Evolutionary conservation across 2,329 filamentous ascomycete genomes (phyloP).

Genomic region (Fusarium poae): DNA sequence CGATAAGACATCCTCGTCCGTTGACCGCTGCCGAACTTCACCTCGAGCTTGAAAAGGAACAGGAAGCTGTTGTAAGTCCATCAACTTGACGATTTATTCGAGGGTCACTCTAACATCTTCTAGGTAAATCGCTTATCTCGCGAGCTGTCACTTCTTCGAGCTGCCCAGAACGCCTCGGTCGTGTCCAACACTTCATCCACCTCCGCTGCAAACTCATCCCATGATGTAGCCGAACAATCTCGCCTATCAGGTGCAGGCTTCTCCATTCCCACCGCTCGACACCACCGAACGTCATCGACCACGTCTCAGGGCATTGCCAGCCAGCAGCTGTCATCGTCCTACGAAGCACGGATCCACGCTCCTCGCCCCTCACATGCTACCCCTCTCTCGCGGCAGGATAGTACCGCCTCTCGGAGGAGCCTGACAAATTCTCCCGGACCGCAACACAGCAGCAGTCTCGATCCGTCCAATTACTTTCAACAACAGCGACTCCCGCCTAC

Average conservation of each 20-base stretch:
- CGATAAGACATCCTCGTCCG: constrained; percentile 86
- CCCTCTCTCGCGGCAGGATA: constrained; percentile 67
- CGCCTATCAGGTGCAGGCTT: constrained; percentile 70
- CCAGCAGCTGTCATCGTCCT: constrained; percentile 53
- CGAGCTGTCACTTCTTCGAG: constrained; percentile 86
- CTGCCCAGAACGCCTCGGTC: constrained; percentile 74
- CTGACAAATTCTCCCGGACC: constrained; percentile 63
- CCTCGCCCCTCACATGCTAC: constrained; percentile 61
- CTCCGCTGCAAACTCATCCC: constrained; percentile 65
- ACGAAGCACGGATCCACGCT: constrained; percentile 59
- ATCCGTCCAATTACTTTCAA: constrained; percentile 62
- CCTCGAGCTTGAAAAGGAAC: constrained; percentile 91
- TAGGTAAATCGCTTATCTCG: constrained; percentile 93
- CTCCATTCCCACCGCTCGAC: constrained; percentile 67
- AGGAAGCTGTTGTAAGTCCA: constrained; percentile 84
- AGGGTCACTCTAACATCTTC: background rate
- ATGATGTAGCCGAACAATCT: constrained; percentile 64
- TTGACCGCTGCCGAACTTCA: constrained; percentile 91
- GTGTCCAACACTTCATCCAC: constrained; percentile 75
- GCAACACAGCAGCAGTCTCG: constrained; percentile 61
- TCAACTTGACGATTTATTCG: background rate
- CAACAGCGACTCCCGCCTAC: constrained; percentile 58
- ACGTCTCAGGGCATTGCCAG: constrained; percentile 65
- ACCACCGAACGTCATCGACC: constrained; percentile 71
- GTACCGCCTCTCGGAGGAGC: constrained; percentile 66